Conservation (phyloP, 352 stramenopile genomes). For the Pythium brachiatum region DNA sequence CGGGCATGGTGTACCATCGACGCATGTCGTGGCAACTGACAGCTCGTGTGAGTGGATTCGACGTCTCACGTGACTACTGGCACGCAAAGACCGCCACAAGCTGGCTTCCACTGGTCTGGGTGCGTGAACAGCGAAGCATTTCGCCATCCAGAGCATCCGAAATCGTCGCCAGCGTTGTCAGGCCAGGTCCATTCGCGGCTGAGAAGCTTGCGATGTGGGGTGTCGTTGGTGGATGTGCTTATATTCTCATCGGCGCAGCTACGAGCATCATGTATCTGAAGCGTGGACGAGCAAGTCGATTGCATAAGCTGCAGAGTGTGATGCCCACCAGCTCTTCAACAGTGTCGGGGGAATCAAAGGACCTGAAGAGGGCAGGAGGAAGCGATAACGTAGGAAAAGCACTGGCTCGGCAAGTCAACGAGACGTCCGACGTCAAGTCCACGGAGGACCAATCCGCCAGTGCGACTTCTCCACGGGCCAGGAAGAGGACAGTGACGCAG, state of each 20-base stretch:
- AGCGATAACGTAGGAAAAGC: neutral
- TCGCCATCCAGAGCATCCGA: constrained; percentile 23
- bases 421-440: constrained; percentile 12
- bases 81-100: constrained; percentile 24
- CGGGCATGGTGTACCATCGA: too few species aligned
- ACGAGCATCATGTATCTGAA: constrained; percentile 15
- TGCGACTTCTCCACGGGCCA: constrained; percentile 10
- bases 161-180: constrained; percentile 5
- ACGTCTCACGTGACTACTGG: constrained; percentile 31
- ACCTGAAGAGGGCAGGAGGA: neutral
- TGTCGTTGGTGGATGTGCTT: constrained; percentile 25
- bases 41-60: constrained; percentile 15
- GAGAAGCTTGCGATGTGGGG: constrained; percentile 42
- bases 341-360: neutral
- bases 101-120: constrained; percentile 49
- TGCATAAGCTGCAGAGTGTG: constrained; percentile 26
- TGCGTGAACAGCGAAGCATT: constrained; percentile 45
- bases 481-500: constrained; percentile 13
- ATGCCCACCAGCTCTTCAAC: constrained; percentile 13
- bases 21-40: constrained; percentile 54
- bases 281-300: constrained; percentile 18
- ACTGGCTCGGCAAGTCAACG: neutral
- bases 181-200: constrained; percentile 29
- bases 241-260: constrained; percentile 24
- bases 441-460: neutral